Percentiles rank a stretch among this genome's conserved stretches.
Conservation (phyloP, 2,329 filamentous ascomycete species). For the Calonectria pauciramosa region DNA sequence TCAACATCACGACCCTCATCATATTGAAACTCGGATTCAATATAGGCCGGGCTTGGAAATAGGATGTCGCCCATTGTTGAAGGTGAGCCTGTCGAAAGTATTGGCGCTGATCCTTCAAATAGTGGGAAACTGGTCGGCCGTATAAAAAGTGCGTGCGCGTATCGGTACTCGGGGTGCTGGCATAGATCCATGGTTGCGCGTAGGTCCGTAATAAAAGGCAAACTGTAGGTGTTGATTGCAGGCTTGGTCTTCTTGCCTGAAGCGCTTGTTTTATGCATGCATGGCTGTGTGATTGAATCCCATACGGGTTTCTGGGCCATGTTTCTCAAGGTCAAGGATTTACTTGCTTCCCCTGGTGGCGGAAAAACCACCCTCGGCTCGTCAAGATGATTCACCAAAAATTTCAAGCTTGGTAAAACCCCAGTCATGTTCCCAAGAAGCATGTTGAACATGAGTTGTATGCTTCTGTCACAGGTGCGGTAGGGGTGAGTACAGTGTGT, state of each 20-base stretch:
- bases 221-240: constrained; percentile 36
- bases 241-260: not conserved
- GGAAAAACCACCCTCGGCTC: constrained; percentile 59
- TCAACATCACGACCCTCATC: constrained; percentile 53
- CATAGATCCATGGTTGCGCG: constrained; percentile 55
- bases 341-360: not conserved
- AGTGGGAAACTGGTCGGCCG: constrained; percentile 58
- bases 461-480: constrained; percentile 52
- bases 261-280: constrained; percentile 15
- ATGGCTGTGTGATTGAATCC: constrained; percentile 50
- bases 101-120: constrained; percentile 57
- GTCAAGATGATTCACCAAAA: constrained; percentile 64
- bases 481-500: constrained; percentile 52
- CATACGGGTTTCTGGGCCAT: constrained; percentile 48
- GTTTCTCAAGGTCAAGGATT: constrained; percentile 40
- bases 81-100: constrained; percentile 60
- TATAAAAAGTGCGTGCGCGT: constrained; percentile 60
- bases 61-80: constrained; percentile 67
- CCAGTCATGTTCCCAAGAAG: constrained; percentile 44
- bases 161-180: constrained; percentile 57
- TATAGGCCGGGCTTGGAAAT: constrained; percentile 65
- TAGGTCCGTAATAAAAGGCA: constrained; percentile 54
- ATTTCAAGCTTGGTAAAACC: constrained; percentile 53
- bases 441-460: constrained; percentile 49
- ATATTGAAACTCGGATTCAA: constrained; percentile 58